These are phyloP conservation scores for Blastomyces gilchristii DNA, from an alignment of 2,329 filamentous ascomycete genomes.

Conservation along the genomic window DNA sequence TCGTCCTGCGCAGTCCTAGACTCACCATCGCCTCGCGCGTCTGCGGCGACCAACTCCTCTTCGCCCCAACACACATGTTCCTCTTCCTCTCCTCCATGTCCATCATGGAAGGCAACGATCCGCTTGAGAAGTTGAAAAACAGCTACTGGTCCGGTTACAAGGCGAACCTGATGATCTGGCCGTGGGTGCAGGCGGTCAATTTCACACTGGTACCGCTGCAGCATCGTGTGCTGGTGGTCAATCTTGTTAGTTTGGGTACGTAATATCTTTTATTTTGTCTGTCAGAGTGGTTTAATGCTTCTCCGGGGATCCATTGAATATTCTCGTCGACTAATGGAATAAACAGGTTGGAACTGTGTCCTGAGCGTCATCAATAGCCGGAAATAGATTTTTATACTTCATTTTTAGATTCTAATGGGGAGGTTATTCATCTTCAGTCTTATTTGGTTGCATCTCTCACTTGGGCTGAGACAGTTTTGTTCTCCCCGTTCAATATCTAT, in stretches of 20 bases:
- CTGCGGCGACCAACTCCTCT: conserved; percentile 66
- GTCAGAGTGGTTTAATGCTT: not conserved
- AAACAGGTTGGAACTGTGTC: conserved; percentile 49
- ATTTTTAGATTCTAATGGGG: too few species aligned
- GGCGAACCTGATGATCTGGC: conserved; percentile 86
- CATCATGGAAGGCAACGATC: conserved; percentile 59
- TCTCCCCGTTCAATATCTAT: not conserved
- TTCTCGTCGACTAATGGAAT: not conserved
- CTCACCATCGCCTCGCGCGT: conserved; percentile 68
- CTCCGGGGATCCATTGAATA: not conserved
- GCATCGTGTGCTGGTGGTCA: conserved; percentile 76
- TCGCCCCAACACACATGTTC: conserved; percentile 73
- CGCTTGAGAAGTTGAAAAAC: conserved; percentile 58
- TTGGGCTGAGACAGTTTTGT: not conserved
- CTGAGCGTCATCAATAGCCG: conserved; percentile 47
- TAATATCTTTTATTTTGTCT: conserved; percentile 13
- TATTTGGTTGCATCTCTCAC: not conserved
- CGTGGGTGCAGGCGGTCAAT: conserved; percentile 71
- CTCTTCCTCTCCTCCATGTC: conserved; percentile 80
- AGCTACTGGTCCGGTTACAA: conserved; percentile 62
- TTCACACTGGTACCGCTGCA: conserved; percentile 79
- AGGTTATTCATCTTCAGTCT: not conserved
- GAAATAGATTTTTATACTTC: conserved; percentile 16
- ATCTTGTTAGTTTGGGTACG: conserved; percentile 61
- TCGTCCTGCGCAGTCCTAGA: conserved; percentile 55